Base-by-base conservation (phyloP, 345 rosid genomes). In the thale cress (Arabidopsis thaliana) region DNA sequence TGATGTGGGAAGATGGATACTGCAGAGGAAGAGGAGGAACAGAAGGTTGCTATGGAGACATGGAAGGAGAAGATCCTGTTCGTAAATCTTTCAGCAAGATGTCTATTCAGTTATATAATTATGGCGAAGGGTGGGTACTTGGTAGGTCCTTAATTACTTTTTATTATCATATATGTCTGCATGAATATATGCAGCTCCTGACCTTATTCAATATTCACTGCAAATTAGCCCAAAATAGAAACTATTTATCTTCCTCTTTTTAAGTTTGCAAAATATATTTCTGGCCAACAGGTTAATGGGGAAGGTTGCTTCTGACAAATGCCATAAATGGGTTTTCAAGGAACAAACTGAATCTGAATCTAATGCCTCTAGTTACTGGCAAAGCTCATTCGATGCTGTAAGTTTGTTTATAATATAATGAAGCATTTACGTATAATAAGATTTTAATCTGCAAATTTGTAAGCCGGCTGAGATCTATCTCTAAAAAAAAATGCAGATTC, bases 51-150 rank as follows among this genome's bases (percentile, higher is more conserved):
- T 68, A 84, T 78, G 98, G 93, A 74, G 93, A 88, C 67, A 88
- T 85, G 56, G 97, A 90, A 51, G 91, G 91, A 71, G 98, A 94
- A 78, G 98, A 91, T 85, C 98, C 90, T 63, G 92, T 94, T 71
- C 85, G 91, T 75, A 91, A 90, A 83, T 87, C 98, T 68, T 94
- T 94, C 97, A 90, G 98, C 98, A 94, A 91, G 84, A 91, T 94
- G 97, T 91, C 98, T 59, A 94, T 94, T 77, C 98, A 94, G 83
- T 80, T 94, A 82, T 94, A 94, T 87, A 94, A 94, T 83, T 94
- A 94, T 85, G 98, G 98, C 87, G 98, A 94, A 94, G 98, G 98
- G 98, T 94, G 98, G 98, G 98, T 94, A 83, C 87, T 93, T 82
- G 97, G 98, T 94, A 88, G 88, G 95, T 91, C 85, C 61, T 82